phyloP scores from a whole-genome alignment of 805 yeast species.

The Myxozyma melibiosi region DNA sequence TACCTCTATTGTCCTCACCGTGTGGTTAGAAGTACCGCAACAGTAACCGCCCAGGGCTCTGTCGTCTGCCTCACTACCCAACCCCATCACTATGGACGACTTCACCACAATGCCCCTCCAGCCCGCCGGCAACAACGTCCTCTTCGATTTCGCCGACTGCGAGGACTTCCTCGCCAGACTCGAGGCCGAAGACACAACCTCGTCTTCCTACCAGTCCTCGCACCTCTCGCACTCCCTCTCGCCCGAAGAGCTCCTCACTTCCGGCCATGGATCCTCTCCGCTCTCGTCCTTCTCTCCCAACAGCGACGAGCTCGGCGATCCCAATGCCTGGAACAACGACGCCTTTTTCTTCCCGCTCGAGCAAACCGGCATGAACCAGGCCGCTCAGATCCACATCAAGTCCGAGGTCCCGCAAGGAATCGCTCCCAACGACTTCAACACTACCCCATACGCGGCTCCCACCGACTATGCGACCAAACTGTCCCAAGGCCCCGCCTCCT shows the following conservation, averaged over 20 bases:
- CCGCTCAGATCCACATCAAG: constrained; percentile 2
- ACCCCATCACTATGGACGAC: constrained; percentile 20
- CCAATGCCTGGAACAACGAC: constrained; percentile 24
- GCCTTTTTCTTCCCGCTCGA: constrained; percentile 27
- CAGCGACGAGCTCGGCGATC: constrained; percentile 17
- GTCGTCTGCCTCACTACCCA: no score
- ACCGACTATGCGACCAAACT: constrained; percentile 2
- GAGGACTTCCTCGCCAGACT: constrained; percentile 36
- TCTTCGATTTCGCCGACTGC: constrained; percentile 36
- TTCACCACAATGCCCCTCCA: constrained; percentile 6
- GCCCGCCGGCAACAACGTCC: constrained; percentile 7
- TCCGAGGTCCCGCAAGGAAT: not conserved
- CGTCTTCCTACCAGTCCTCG: constrained; percentile 24
- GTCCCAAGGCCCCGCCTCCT: not conserved
- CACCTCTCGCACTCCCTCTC: constrained; percentile 19
- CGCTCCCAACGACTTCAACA: not conserved
- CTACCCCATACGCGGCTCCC: not conserved
- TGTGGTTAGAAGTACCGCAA: not conserved
- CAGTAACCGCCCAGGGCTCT: not conserved
- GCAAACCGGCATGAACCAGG: not conserved
- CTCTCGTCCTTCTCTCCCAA: constrained; percentile 23
- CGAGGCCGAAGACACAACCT: constrained; percentile 29
- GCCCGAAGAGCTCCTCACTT: constrained; percentile 27
- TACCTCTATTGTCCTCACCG: not conserved
- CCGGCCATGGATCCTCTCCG: constrained; percentile 32